These are phyloP conservation scores for Mytilinidion resinicola DNA, from an alignment of 495 filamentous ascomycete species.

Conservation along the genomic window DNA sequence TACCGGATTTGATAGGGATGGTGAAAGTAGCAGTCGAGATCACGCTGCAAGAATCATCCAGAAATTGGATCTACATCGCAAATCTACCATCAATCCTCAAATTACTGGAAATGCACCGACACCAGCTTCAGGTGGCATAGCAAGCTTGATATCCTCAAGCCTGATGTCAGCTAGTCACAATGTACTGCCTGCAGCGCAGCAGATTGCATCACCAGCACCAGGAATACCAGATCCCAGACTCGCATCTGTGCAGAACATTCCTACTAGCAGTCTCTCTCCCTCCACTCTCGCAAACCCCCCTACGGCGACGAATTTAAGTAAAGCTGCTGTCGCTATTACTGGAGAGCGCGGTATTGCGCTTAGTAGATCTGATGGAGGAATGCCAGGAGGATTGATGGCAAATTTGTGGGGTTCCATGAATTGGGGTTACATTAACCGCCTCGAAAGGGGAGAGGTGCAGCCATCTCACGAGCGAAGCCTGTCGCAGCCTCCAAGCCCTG, in stretches of 20 bases:
- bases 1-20: constrained; percentile 49
- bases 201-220: constrained; percentile 31
- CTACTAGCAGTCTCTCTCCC: constrained; percentile 68
- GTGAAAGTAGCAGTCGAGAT: constrained; percentile 57
- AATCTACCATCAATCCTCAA: constrained; percentile 50
- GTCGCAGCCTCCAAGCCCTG: constrained; percentile 23
- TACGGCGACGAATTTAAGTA: constrained; percentile 79
- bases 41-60: constrained; percentile 84
- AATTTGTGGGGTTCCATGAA: constrained; percentile 88
- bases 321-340: constrained; percentile 73
- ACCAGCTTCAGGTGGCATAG: constrained; percentile 61
- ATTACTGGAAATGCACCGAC: constrained; percentile 30
- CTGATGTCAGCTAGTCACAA: constrained; percentile 83
- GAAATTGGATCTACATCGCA: constrained; percentile 84
- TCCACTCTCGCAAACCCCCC: constrained; percentile 78
- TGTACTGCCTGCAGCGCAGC: constrained; percentile 52
- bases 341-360: constrained; percentile 63
- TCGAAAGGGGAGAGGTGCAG: constrained; percentile 52
- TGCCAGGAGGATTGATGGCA: constrained; percentile 79
- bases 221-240: constrained; percentile 25
- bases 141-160: constrained; percentile 78
- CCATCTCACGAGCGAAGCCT: constrained; percentile 17
- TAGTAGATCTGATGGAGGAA: constrained; percentile 55
- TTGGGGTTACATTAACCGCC: constrained; percentile 68
- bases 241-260: constrained; percentile 38